Conservation (phyloP, 2,329 filamentous ascomycete genomes). For the Colletotrichum cereale region DNA sequence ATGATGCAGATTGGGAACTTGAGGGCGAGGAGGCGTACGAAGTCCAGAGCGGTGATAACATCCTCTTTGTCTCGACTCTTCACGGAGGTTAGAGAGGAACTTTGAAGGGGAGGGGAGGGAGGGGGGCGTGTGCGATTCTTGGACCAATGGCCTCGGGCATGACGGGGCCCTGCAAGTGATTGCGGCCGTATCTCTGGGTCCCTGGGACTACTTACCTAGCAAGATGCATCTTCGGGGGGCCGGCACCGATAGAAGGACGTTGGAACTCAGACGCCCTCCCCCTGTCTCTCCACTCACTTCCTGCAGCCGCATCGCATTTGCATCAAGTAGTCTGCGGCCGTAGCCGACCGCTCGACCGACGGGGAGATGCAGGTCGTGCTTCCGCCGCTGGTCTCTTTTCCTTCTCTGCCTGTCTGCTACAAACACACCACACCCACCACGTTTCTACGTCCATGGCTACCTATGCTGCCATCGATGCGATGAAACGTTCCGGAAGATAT, state of each 20-base stretch:
- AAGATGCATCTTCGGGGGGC: conserved; percentile 26
- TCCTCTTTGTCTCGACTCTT: conserved; percentile 95
- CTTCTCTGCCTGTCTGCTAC: conserved; percentile 17
- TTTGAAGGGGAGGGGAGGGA: too few relatives aligned
- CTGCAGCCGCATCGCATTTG: conserved; percentile 26
- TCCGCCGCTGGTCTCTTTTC: conserved; percentile 21
- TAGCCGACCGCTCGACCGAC: conserved; percentile 27
- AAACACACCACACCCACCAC: conserved; percentile 36
- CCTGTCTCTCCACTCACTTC: conserved; percentile 6
- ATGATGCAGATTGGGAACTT: conserved; percentile 98
- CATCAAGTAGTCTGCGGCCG: conserved; percentile 35
- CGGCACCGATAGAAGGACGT: conserved; percentile 30
- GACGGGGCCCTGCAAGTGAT: conserved; percentile 25
- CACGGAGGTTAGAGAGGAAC: conserved; percentile 79
- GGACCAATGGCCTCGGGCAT: conserved; percentile 20
- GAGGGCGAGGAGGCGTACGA: conserved; percentile 94
- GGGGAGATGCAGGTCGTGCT: conserved; percentile 33
- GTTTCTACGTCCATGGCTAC: conserved; percentile 24
- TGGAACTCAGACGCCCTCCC: conserved; percentile 38
- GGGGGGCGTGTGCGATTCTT: conserved; percentile 30
- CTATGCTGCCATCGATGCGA: conserved; percentile 3
- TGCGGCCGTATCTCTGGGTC: conserved; percentile 37
- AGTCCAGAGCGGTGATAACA: conserved; percentile 84
- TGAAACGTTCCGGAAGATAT: conserved; percentile 29
- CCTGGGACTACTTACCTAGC: conserved; percentile 21